phyloP scores from a whole-genome alignment of 2,329 filamentous ascomycete species.

The Claviceps sp. region DNA sequence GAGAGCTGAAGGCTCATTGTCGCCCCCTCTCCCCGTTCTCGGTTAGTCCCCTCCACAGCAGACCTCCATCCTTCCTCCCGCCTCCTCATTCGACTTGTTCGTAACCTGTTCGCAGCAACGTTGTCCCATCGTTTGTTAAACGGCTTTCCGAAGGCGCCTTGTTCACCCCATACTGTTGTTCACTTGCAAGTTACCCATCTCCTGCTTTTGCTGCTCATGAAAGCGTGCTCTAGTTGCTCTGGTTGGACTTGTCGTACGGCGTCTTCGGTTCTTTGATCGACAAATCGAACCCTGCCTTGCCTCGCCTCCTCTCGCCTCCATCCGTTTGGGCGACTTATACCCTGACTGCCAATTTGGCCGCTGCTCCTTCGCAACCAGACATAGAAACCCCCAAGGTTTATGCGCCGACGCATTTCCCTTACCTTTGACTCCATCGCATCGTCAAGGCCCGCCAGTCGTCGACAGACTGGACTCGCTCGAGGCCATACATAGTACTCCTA shows the following conservation, averaged over 20 bases:
- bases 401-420: constrained; percentile 5
- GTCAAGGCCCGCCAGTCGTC: background rate
- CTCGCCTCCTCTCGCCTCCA: background rate
- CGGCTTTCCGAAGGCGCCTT: background rate
- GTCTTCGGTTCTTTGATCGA: background rate
- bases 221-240: background rate
- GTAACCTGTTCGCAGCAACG: background rate
- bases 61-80: background rate
- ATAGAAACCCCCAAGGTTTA: constrained; percentile 1
- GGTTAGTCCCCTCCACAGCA: background rate
- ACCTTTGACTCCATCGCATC: constrained; percentile 1
- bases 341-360: background rate
- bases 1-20: background rate
- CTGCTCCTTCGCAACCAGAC: constrained; percentile 3
- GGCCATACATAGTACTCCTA: background rate
- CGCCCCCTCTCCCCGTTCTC: background rate
- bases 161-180: background rate
- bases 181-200: background rate
- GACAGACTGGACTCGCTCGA: background rate
- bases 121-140: background rate
- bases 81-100: background rate
- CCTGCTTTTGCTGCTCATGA: background rate
- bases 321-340: background rate
- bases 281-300: background rate
- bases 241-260: too few species aligned